Percentiles rank a stretch among this genome's conserved stretches.
phyloP scores from a whole-genome alignment of 768 basidiomycete genomes.

The Phylloporus arenicola region DNA sequence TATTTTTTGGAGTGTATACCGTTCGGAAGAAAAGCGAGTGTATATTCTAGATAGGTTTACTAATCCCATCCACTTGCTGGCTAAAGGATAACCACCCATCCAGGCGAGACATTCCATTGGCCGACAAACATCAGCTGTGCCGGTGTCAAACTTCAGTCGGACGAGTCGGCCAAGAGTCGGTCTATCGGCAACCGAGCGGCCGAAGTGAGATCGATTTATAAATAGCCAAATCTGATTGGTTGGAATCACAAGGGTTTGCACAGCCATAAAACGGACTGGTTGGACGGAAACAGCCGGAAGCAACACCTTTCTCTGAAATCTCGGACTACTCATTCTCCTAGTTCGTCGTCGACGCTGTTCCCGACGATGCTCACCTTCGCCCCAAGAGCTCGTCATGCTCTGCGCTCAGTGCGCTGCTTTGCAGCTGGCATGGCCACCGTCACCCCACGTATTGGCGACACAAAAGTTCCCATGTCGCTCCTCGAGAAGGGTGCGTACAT shows the following conservation, averaged over 20 bases:
- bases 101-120: too few relatives aligned
- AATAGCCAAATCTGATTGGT: constrained; percentile 21
- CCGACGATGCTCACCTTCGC: constrained; percentile 61
- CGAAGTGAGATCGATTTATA: constrained; percentile 15
- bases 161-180: background rate
- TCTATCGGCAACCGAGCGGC: constrained; percentile 10
- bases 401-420: constrained; percentile 48
- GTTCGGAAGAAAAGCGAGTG: too few relatives aligned
- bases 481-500: constrained; percentile 80
- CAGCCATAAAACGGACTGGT: constrained; percentile 18
- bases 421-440: constrained; percentile 78
- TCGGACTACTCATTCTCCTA: constrained; percentile 14
- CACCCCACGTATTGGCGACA: constrained; percentile 77
- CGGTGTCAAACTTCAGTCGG: background rate
- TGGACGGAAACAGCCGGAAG: constrained; percentile 23
- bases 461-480: constrained; percentile 84
- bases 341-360: constrained; percentile 26
- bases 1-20: too few relatives aligned
- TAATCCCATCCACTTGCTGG: too few relatives aligned
- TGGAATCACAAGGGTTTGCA: constrained; percentile 10
- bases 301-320: constrained; percentile 13
- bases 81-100: too few relatives aligned
- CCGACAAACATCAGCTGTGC: background rate
- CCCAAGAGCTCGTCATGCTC: constrained; percentile 47
- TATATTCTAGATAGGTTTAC: too few relatives aligned